A percentile compares a stretch with the other conserved stretches of the same genome.
phyloP scores from a whole-genome alignment of 768 basidiomycete species.

The Leccinellum rugosiceps region DNA sequence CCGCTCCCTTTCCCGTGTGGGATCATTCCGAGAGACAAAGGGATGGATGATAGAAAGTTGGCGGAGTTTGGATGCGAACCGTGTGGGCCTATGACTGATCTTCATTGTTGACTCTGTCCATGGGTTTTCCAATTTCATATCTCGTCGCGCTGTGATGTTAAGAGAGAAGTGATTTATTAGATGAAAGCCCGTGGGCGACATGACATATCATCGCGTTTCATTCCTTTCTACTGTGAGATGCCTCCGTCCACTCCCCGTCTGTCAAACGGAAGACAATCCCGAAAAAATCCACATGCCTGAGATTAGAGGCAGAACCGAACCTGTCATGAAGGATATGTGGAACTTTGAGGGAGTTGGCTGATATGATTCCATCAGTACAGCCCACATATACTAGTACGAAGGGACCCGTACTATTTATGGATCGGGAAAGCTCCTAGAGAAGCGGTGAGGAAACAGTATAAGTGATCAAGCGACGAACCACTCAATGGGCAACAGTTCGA shows the following conservation, averaged over 20 bases:
- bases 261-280: neutral
- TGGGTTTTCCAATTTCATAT: too few relatives aligned
- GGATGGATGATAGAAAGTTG: neutral
- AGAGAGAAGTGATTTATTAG: neutral
- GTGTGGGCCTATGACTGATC: too few relatives aligned
- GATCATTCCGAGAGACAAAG: neutral
- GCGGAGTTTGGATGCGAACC: too few relatives aligned
- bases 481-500: too few relatives aligned
- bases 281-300: neutral
- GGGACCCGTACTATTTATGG: too few relatives aligned
- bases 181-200: neutral
- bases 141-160: neutral
- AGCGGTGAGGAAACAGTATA: too few relatives aligned
- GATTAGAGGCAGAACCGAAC: neutral
- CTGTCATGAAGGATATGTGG: neutral
- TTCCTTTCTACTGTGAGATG: neutral
- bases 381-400: neutral
- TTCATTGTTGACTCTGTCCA: neutral
- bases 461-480: too few relatives aligned
- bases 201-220: neutral
- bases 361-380: neutral
- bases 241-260: neutral
- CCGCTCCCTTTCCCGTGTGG: constrained; percentile 9
- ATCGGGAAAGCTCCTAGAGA: too few relatives aligned
- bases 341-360: neutral